Evolutionary conservation across 164 flowering plant genomes (phyloP), one percentile per base, ranked within the genome.

Genomic region (Dillenia turbinata): DNA sequence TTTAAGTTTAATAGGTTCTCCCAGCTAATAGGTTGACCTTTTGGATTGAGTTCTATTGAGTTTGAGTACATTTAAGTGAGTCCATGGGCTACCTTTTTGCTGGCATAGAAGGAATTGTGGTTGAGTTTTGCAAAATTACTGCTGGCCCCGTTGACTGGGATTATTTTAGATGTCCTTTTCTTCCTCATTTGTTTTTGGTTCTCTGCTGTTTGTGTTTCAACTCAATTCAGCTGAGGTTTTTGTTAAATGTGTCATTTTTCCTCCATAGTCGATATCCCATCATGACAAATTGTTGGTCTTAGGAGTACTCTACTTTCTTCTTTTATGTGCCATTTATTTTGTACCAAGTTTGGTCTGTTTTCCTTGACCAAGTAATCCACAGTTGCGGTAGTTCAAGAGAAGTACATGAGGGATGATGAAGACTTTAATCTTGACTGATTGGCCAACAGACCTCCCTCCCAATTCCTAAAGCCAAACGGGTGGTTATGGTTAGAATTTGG

Each of bases 381-480:
- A 77, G 85, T 75, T 66, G 95, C 95, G 62, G 95, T 85, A 16
- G 96, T 94, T 70, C 98, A 94, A 70, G 98, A 94, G 85, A 94
- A 91, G 76, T 94, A 87, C 85, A 87, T 89, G 79, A 84, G 85
- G 66, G 93, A 94, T 74, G 96, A 85, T 54, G 85, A 85, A 44
- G 67, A 70, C 43, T 68, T 74, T 50, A 73, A 69, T 46, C 9
- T 59, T 0, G 45, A 52, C 40, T 33, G 40, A 33, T 33, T 33
- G 40, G 40, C 40, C 40, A 33, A 33, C 5, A 33, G 40, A 33
- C 0, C 40, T 3, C 40, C 40, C 7, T 6, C 40, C 40, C 6
- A 33, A 33, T 33, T 33, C 40, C 40, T 33, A 33, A 4, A 5
- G 40, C 40, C 7, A 5, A 33, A 33, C 0, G 40, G 40, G 40